These are phyloP conservation scores for Candida tropicalis DNA, from an alignment of 1,139 yeast genomes.

Conservation along the genomic window DNA sequence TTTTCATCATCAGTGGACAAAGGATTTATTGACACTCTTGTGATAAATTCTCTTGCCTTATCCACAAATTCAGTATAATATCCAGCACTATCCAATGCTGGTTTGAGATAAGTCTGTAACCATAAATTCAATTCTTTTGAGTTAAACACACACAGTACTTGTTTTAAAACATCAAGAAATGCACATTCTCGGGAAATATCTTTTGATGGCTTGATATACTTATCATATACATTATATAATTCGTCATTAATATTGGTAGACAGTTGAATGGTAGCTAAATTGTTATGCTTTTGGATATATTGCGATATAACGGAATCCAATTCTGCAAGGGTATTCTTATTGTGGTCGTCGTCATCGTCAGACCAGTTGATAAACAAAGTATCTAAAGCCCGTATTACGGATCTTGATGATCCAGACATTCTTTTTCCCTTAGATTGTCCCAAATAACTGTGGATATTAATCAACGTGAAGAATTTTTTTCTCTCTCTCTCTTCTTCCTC, in stretches of 20 bases:
- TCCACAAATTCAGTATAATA: constrained; percentile 42
- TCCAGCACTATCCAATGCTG: constrained; percentile 68
- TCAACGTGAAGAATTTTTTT: not conserved
- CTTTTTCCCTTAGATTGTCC: no score
- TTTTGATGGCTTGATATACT: constrained; percentile 35
- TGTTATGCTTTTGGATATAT: constrained; percentile 42
- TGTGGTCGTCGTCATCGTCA: constrained; percentile 15
- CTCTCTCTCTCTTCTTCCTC: not conserved
- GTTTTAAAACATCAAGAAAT: constrained; percentile 50
- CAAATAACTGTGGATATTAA: not conserved
- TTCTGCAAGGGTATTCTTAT: constrained; percentile 18
- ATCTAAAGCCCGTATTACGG: constrained; percentile 35
- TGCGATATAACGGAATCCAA: constrained; percentile 22
- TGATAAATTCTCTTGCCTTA: constrained; percentile 45
- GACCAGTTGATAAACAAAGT: constrained; percentile 33
- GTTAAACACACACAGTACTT: constrained; percentile 41
- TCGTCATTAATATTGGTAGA: constrained; percentile 50
- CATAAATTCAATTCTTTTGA: constrained; percentile 48
- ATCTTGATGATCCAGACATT: constrained; percentile 38
- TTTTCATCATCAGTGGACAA: constrained; percentile 29
- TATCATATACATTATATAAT: constrained; percentile 45
- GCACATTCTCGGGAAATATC: constrained; percentile 38
- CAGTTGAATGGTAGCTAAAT: constrained; percentile 35
- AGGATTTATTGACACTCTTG: constrained; percentile 29
- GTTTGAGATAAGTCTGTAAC: constrained; percentile 53